Evolutionary conservation across 257 asterid species (phyloP).

Genomic region (Solanum lycopersicoides): DNA sequence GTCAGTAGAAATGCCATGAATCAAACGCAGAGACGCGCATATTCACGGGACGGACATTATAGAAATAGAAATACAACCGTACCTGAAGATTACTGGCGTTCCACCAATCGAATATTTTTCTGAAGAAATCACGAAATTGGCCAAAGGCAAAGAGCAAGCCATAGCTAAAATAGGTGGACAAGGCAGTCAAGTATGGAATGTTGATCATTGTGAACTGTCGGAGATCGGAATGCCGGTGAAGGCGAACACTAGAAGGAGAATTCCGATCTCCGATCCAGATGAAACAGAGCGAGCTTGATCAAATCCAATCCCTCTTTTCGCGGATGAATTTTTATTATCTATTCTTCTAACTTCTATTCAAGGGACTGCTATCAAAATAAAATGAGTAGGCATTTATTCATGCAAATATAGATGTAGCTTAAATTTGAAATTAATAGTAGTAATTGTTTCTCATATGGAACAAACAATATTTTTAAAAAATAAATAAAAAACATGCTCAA

Average conservation of each 20-base stretch:
- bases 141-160: slow-evolving; percentile 92
- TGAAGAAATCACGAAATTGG: slow-evolving; percentile 82
- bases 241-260: slow-evolving; percentile 4
- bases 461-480: neutral
- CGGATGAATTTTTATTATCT: neutral
- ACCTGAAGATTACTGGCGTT: slow-evolving; percentile 64
- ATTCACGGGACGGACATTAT: neutral
- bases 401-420: neutral
- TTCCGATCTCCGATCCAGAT: neutral
- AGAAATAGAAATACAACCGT: neutral
- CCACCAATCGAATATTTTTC: slow-evolving; percentile 64
- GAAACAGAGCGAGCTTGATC: neutral
- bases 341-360: neutral
- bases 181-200: slow-evolving; percentile 76
- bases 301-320: neutral
- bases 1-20: neutral
- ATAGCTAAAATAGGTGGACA: slow-evolving; percentile 90
- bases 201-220: slow-evolving; percentile 53
- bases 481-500: neutral
- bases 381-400: neutral
- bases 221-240: slow-evolving; percentile 12
- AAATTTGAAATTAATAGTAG: neutral
- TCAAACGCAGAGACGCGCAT: neutral
- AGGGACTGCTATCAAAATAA: neutral
- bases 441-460: neutral